Percentiles rank a stretch among this genome's conserved stretches.
These are phyloP conservation scores for Claviceps digitariae DNA, from an alignment of 2,329 filamentous ascomycete genomes.

Conservation along the genomic window DNA sequence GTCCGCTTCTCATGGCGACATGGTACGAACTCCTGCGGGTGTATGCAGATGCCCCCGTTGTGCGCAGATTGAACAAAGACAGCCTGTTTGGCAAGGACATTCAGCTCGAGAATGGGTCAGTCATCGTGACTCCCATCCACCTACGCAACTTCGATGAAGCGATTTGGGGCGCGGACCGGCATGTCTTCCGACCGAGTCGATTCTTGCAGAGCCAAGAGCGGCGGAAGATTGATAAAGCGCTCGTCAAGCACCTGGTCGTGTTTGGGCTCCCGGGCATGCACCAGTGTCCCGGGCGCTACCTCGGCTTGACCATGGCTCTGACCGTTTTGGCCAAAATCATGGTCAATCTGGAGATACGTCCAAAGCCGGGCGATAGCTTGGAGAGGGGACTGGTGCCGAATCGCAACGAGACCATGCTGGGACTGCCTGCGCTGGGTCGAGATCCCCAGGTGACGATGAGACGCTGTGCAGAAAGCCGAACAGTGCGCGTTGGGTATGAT, in stretches of 20 bases:
- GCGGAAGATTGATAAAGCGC: neutral
- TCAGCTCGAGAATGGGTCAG: neutral
- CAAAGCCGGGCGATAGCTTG: too few relatives aligned
- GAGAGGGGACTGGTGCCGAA: neutral
- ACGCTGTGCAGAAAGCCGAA: neutral
- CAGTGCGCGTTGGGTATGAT: neutral
- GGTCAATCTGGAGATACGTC: neutral
- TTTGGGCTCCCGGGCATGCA: neutral
- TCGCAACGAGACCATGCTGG: too few relatives aligned
- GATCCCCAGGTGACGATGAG: neutral
- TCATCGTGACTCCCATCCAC: neutral
- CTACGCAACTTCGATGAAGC: neutral
- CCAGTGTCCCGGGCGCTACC: neutral
- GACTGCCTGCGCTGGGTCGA: neutral
- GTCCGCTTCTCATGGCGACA: neutral
- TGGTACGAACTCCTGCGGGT: neutral
- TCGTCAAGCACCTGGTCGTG: neutral
- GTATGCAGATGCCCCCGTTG: neutral
- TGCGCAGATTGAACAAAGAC: neutral
- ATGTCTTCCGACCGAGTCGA: neutral
- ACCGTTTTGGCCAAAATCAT: neutral
- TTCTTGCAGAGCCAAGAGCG: neutral
- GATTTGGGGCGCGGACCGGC: neutral
- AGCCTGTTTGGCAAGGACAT: neutral
- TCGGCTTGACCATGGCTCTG: neutral